These are phyloP conservation scores for Hymenoscyphus fructigenus DNA, from an alignment of 2,329 filamentous ascomycete species.

Conservation along the genomic window DNA sequence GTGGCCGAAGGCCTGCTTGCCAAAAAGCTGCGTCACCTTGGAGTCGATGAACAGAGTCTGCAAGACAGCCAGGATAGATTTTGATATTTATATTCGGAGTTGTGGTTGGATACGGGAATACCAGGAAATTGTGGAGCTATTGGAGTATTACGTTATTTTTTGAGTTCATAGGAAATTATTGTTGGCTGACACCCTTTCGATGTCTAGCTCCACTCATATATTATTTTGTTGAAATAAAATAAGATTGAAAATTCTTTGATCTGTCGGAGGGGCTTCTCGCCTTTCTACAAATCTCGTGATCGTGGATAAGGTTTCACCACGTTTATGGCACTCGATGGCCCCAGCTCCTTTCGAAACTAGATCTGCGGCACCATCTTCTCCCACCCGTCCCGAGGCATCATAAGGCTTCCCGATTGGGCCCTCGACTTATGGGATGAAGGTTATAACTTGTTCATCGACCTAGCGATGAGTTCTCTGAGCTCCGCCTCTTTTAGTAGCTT, in stretches of 20 bases:
- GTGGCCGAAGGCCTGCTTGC: slow-evolving; percentile 67
- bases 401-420: not conserved
- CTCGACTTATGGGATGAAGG: not conserved
- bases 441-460: not conserved
- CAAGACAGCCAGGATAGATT: slow-evolving; percentile 26
- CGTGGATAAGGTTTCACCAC: not conserved
- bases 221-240: not conserved
- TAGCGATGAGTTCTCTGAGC: not conserved
- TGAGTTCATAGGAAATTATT: not conserved
- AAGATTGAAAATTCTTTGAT: not conserved
- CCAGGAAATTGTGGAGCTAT: slow-evolving; percentile 23
- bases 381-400: slow-evolving; percentile 2
- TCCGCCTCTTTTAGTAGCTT: not conserved
- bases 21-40: slow-evolving; percentile 58
- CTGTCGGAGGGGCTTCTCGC: not conserved
- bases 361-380: slow-evolving; percentile 17
- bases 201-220: not conserved
- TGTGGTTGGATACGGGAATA: slow-evolving; percentile 28
- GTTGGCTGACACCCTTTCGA: not conserved
- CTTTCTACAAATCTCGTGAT: not conserved
- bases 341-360: slow-evolving; percentile 14
- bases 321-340: not conserved
- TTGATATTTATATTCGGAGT: slow-evolving; percentile 28
- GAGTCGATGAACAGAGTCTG: slow-evolving; percentile 23
- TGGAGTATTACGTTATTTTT: slow-evolving; percentile 6